These are phyloP conservation scores for Tolypocladium amazonense DNA, from an alignment of 2,329 filamentous ascomycete species.

Conservation along the genomic window DNA sequence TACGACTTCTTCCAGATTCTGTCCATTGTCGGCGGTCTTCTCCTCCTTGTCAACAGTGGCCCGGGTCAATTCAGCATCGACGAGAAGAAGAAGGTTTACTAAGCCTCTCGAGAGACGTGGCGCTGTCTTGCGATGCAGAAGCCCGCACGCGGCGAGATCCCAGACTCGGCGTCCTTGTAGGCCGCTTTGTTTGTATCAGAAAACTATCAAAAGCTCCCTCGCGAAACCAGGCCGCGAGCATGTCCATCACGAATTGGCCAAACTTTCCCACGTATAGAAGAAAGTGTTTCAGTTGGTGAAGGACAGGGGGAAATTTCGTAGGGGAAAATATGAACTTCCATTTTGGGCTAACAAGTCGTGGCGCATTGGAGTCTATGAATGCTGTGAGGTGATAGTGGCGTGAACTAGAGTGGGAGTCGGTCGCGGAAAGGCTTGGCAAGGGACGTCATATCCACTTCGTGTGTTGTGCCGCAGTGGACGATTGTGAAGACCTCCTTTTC, in stretches of 20 bases:
- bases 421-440: neutral
- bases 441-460: neutral
- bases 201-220: constrained; percentile 1
- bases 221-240: constrained; percentile 2
- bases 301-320: neutral
- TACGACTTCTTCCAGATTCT: constrained; percentile 99
- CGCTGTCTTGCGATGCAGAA: neutral
- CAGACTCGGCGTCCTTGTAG: neutral
- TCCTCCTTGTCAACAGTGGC: constrained; percentile 96
- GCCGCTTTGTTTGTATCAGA: neutral
- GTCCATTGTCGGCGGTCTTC: constrained; percentile 92
- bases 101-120: neutral
- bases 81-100: constrained; percentile 99
- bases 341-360: neutral
- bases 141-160: neutral
- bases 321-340: neutral
- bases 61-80: constrained; percentile 96
- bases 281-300: neutral
- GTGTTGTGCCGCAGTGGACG: neutral
- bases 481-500: neutral
- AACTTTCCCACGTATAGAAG: constrained; percentile 1
- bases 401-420: neutral
- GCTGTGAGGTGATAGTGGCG: neutral
- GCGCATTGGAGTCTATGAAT: neutral
- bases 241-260: constrained; percentile 5